A percentile compares a stretch with the other conserved stretches of the same genome.
Evolutionary conservation across 768 basidiomycete genomes (phyloP).

Genomic region (Cyathus striatus): DNA sequence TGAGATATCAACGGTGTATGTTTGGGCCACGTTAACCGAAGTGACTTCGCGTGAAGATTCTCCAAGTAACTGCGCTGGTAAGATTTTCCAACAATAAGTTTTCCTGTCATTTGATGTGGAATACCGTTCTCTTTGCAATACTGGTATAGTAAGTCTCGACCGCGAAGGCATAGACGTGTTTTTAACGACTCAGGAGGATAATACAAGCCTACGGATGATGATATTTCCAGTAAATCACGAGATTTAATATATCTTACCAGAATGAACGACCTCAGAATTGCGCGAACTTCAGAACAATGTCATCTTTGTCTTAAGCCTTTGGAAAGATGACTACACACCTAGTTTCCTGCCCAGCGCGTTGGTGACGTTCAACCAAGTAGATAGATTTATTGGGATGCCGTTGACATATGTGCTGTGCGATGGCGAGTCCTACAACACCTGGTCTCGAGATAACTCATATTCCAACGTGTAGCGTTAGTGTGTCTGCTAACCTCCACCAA

Average conservation of each 20-base stretch:
- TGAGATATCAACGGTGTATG: slow-evolving; percentile 22
- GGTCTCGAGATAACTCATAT: background rate
- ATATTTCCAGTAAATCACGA: background rate
- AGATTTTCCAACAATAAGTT: slow-evolving; percentile 79
- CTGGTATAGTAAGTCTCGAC: slow-evolving; percentile 78
- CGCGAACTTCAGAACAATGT: slow-evolving; percentile 53
- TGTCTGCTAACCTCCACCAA: slow-evolving; percentile 77
- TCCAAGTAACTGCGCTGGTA: slow-evolving; percentile 70
- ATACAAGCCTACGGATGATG: slow-evolving; percentile 55
- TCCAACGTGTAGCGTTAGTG: background rate
- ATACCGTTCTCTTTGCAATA: slow-evolving; percentile 62
- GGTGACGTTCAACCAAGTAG: slow-evolving; percentile 76
- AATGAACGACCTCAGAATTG: slow-evolving; percentile 94
- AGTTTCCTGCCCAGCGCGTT: slow-evolving; percentile 75
- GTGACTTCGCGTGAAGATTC: slow-evolving; percentile 59
- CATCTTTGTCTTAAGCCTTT: background rate
- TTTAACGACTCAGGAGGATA: slow-evolving; percentile 84
- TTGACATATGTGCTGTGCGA: slow-evolving; percentile 69
- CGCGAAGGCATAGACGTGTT: slow-evolving; percentile 80
- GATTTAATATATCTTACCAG: slow-evolving; percentile 39
- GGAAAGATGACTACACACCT: slow-evolving; percentile 40
- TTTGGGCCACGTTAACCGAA: slow-evolving; percentile 44
- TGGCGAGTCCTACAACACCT: slow-evolving; percentile 84
- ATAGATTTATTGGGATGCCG: slow-evolving; percentile 66
- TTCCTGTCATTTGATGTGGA: slow-evolving; percentile 71